Evolutionary conservation across 2,329 filamentous ascomycete genomes (phyloP), one percentile per base, ranked within the genome.

Genomic region (Verticillium klebahnii): DNA sequence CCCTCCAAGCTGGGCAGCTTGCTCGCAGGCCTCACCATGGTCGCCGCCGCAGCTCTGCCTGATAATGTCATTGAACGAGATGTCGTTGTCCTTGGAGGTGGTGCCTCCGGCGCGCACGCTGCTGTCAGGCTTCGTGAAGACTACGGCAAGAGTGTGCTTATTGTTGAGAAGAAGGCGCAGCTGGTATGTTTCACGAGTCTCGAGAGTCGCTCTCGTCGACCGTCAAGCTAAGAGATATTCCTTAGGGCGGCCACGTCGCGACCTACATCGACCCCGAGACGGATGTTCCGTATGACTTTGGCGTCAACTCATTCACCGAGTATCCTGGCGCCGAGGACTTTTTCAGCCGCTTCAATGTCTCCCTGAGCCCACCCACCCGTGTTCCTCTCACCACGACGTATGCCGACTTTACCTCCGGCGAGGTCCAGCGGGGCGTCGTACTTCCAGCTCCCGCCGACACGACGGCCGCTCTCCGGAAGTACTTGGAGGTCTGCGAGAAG

Each of bases 181-280:
- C 62, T 77, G 40, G 75, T 77, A 67, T 37, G 70, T 63, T 7
- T 4, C 15, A 7, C 23, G 31, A 3, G 5, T 29, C n/a, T 15
- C n/a, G 29, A 6, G 6, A 9, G 14, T n/a, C 2, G 0, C 9
- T 55, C 2, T n/a, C 12, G 12, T 36, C 6, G 12, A 12, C n/a
- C 14, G 29, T 9, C 9, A 32, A 59, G 71, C 50, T 60, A 57
- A 40, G 61, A 61, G 36, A 64, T 57, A 40, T n/a, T 32, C 9
- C 66, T 52, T 23, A 82, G 63, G 82, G 82, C 19, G 82, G 82
- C 2, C 80, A 84, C 64, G 77, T 79, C 6, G 70, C 80, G 25
- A 83, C 79, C 11, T 84, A 80, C 65, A 71, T 68, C 3, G 77
- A 78, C 39, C 77, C 76, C n/a, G 68, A 73, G n/a, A 76, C 71